A percentile compares a stretch with the other conserved stretches of the same genome.
phyloP scores from a whole-genome alignment of 345 rosid species.

The Eucalyptus marginata region DNA sequence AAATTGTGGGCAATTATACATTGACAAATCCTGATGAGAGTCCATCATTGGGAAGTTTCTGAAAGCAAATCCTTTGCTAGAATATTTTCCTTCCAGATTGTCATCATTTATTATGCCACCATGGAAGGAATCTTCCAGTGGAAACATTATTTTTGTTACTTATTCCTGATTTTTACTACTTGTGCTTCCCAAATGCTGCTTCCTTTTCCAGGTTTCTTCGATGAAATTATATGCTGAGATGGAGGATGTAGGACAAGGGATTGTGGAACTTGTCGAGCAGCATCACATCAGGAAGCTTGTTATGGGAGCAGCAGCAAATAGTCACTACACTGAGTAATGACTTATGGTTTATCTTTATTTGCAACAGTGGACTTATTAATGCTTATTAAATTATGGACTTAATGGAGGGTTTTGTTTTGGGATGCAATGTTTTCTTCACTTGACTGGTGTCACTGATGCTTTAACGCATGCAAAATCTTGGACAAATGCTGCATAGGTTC shows the following conservation, averaged over 20 bases:
- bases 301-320: conserved; percentile 72
- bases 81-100: neutral
- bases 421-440: neutral
- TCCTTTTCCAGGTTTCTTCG: conserved; percentile 21
- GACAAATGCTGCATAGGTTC: neutral
- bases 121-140: neutral
- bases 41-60: neutral
- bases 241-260: conserved; percentile 48
- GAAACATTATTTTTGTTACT: neutral
- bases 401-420: neutral
- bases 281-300: conserved; percentile 45
- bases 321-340: conserved; percentile 34
- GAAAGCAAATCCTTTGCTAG: neutral
- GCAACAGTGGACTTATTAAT: neutral
- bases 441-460: neutral
- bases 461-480: neutral
- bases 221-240: conserved; percentile 27
- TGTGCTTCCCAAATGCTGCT: neutral
- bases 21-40: neutral
- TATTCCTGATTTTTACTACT: neutral
- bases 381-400: neutral
- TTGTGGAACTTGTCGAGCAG: conserved; percentile 47
- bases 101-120: neutral
- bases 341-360: neutral
- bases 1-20: neutral